Conservation (phyloP, 805 yeast genomes). For the Tetrapisispora fleetii region DNA sequence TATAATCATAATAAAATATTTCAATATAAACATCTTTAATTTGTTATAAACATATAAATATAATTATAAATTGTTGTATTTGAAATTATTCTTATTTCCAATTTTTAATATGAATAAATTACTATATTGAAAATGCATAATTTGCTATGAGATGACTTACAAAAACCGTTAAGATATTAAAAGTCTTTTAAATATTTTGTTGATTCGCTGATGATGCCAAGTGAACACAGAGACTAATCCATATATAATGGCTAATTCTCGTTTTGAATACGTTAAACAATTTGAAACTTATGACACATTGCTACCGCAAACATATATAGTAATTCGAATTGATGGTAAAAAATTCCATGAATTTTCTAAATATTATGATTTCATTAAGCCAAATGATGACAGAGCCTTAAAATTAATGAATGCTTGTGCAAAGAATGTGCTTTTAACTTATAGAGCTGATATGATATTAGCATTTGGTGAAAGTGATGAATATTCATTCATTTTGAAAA, state of each 20-base stretch:
- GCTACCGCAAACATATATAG: conserved; percentile 71
- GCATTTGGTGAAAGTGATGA: conserved; percentile 97
- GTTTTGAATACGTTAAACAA: conserved; percentile 75
- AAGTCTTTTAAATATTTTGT: background rate
- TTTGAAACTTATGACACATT: conserved; percentile 69
- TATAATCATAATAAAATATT: conserved; percentile 3
- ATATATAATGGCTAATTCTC: conserved; percentile 62
- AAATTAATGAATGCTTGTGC: conserved; percentile 80
- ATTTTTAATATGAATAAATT: too few species aligned
- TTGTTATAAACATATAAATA: background rate
- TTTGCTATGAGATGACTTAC: background rate
- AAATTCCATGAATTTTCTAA: conserved; percentile 84
- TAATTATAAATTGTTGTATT: too few species aligned
- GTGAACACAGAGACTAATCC: background rate
- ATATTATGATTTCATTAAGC: conserved; percentile 68
- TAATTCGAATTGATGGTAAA: conserved; percentile 84
- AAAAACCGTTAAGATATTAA: background rate
- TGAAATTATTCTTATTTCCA: background rate
- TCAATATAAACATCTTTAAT: background rate
- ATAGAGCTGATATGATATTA: conserved; percentile 59
- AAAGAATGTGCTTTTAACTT: conserved; percentile 44
- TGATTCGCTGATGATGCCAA: background rate
- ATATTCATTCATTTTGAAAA: conserved; percentile 68
- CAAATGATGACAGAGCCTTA: conserved; percentile 75
- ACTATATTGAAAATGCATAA: background rate